Base-by-base conservation (phyloP, 1,139 yeast genomes). In the Geotrichum aggregatum region DNA sequence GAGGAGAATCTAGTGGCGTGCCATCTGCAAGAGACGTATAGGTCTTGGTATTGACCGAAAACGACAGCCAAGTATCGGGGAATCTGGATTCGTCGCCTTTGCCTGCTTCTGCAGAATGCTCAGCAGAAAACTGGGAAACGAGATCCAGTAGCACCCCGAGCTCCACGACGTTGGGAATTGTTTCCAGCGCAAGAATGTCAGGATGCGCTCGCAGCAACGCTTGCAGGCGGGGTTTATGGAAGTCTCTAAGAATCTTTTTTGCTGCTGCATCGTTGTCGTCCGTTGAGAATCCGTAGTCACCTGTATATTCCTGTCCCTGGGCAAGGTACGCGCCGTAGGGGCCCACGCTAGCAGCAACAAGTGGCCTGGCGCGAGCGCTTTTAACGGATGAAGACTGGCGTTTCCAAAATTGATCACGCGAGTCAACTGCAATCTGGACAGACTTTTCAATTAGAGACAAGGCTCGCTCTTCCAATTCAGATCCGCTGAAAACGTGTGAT, bases 271-370 rank as follows among this genome's bases (percentile, higher is more conserved):
- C 52, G 28, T 8, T 68, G 14, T 51, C 52, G 28, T 8, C 28
- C 28, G 28, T 24, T 24, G 28, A 24, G 28, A 24, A 24, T 13
- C 66, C 69, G 61, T 84, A 84, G 34, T 76, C 71, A 0, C 91
- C 91, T 1, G 83, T 80, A 61, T 82, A 84, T 61, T 84, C 92
- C 1, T 82, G 73, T 0, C 89, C 89, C 58, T 80, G 75, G 24
- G 83, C 80, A 40, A 83, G 64, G 57, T 66, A 79, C 0, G 87
- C 83, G 1, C 89, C 91, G 62, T 79, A 84, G 0, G 92, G 88
- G 0, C 91, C 92, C n/a, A 83, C 64, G 8, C 85, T 78, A 0
- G 83, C 89, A 8, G 78, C 78, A 4, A 82, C 73, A 44, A 54
- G 61, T 30, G 61, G 63, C 58, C 8, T 52, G 28, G 33, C 54